phyloP scores from a whole-genome alignment of 495 filamentous ascomycete species.

The Xylaria longipes region DNA sequence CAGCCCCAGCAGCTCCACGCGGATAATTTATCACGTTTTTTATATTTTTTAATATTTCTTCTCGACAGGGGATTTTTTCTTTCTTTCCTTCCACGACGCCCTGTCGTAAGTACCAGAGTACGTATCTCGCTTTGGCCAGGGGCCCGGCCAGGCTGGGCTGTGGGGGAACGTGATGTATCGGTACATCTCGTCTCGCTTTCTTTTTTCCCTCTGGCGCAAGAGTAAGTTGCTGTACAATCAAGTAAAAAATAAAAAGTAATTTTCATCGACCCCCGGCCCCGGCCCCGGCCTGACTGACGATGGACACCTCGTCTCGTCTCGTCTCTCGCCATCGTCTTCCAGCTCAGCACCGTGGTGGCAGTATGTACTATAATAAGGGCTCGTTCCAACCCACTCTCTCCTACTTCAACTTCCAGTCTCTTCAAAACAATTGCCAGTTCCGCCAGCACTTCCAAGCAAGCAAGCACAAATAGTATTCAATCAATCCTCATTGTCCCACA shows the following conservation, averaged over 20 bases:
- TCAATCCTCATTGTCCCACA: neutral
- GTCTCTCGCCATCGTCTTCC: constrained; percentile 23
- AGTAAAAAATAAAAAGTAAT: constrained; percentile 2
- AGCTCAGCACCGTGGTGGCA: constrained; percentile 9
- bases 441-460: neutral
- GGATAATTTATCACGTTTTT: constrained; percentile 11
- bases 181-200: constrained; percentile 8
- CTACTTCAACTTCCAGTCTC: neutral
- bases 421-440: constrained; percentile 12
- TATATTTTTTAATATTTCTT: neutral
- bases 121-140: constrained; percentile 2
- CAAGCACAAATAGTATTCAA: neutral
- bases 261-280: constrained; percentile 12
- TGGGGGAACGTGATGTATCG: neutral
- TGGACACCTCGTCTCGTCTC: constrained; percentile 15
- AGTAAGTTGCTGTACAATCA: neutral
- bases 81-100: neutral
- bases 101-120: neutral
- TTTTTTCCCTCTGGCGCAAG: neutral
- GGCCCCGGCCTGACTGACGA: constrained; percentile 25
- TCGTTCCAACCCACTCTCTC: constrained; percentile 15
- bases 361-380: constrained; percentile 23
- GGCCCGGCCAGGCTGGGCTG: neutral
- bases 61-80: neutral
- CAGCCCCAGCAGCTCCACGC: constrained; percentile 21